Conservation (phyloP, 192 early-diverging fungal genomes). For the Coemansia sp. region DNA sequence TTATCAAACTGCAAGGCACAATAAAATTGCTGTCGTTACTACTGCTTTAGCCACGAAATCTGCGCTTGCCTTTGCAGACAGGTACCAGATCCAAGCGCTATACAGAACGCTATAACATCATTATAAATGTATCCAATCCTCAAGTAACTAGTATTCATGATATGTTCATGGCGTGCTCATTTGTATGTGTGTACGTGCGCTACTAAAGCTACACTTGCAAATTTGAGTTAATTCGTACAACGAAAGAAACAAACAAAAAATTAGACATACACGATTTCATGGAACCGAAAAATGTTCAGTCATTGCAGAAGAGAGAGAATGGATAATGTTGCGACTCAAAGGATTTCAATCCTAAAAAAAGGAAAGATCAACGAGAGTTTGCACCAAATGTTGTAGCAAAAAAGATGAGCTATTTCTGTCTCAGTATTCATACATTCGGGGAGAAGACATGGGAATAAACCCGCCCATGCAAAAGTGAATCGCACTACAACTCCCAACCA, state of each 20-base stretch:
- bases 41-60: too few relatives aligned
- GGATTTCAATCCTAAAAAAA: not conserved
- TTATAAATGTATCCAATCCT: too few relatives aligned
- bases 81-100: too few relatives aligned
- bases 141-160: too few relatives aligned
- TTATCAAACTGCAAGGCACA: too few relatives aligned
- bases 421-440: slow-evolving; percentile 2
- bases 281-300: not conserved
- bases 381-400: not conserved
- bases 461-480: not conserved
- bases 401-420: not conserved
- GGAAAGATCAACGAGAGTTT: not conserved
- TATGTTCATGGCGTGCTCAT: not conserved
- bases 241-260: slow-evolving; percentile 6
- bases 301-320: not conserved
- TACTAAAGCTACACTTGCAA: slow-evolving; percentile 5
- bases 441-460: not conserved
- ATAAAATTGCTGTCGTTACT: too few relatives aligned
- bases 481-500: not conserved
- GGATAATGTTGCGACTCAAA: not conserved
- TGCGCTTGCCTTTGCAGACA: too few relatives aligned
- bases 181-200: slow-evolving; percentile 1
- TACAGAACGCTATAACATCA: too few relatives aligned
- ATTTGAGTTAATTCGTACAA: not conserved
- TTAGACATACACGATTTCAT: not conserved